Evolutionary conservation across 306 rosid species (phyloP), one percentile per base, ranked within the genome.

Genomic region (Quercus ilex): DNA sequence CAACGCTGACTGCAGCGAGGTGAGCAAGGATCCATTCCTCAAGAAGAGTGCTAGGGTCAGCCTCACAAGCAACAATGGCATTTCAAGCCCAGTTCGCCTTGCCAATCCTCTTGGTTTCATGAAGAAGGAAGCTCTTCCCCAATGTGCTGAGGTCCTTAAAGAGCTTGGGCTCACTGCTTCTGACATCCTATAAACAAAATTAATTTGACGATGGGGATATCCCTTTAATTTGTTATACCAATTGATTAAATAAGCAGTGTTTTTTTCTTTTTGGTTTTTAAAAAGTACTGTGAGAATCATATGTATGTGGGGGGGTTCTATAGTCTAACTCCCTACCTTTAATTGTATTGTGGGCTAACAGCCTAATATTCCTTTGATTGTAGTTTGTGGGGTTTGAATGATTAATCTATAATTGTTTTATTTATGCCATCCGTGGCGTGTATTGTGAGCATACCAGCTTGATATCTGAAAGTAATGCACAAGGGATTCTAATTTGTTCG

Each of bases 51-150:
- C 97, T 0, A 88, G 77, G 74, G 26, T 94, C 4, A 86, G 92
- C 83, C 77, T 92, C 71, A 89, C 99, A 0, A 63, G 49, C 8
- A 85, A 92, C 88, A 89, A 81, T 60, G 99, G 98, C 25, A 92
- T 94, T 2, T 7, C 82, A 0, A 71, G 83, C 13, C 74, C 83
- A 0, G 12, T 85, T 3, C 98, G 96, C 72, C 30, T 71, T 0
- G 85, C 98, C 1, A 95, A 88, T 77, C 94, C 97, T 46, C 98
- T 94, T 3, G 97, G 97, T 1, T 94, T 94, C 87, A 85, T 91
- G 55, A 86, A 23, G 86, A 85, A 76, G 56, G 74, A 81, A 0
- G 63, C 83, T 23, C 86, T 80, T 64, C 53, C 91, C 4, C 58
- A 71, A 8, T 94, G 99, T 78, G 0, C 8, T 3, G 55, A 78